These are phyloP conservation scores for Arabidopsis lyrata DNA, from an alignment of 441 rosid species.

Conservation along the genomic window DNA sequence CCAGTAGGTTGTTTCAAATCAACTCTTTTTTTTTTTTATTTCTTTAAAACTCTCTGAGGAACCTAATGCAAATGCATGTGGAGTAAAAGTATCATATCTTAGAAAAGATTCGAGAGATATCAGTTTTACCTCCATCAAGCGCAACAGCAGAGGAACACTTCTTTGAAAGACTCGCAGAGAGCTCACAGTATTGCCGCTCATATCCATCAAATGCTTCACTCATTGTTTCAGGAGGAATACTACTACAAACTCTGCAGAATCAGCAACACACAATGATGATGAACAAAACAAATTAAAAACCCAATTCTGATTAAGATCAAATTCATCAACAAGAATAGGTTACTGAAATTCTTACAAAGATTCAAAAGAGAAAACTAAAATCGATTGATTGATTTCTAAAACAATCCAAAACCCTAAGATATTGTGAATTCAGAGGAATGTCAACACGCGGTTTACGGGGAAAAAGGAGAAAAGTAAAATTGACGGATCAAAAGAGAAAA, in stretches of 20 bases:
- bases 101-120: slow-evolving; percentile 11
- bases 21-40: not conserved
- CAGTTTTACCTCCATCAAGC: slow-evolving; percentile 69
- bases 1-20: not conserved
- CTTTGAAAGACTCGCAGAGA: slow-evolving; percentile 76
- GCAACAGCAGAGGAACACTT: slow-evolving; percentile 66
- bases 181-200: slow-evolving; percentile 91
- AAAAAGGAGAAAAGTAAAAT: not conserved
- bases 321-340: not conserved
- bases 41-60: not conserved
- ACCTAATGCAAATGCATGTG: not conserved
- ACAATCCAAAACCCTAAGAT: slow-evolving; percentile 9
- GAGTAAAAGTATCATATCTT: not conserved
- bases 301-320: not conserved
- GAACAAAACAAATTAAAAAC: not conserved
- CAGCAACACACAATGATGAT: slow-evolving; percentile 10
- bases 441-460: slow-evolving; percentile 15
- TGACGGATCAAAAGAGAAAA: slow-evolving; percentile 11
- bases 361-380: not conserved
- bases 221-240: slow-evolving; percentile 54
- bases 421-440: not conserved
- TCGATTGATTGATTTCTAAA: slow-evolving; percentile 5
- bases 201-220: slow-evolving; percentile 83
- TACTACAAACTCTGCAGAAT: slow-evolving; percentile 18
- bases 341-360: not conserved